Conservation (phyloP, 768 basidiomycete genomes). For the Omphalotus guepiniiformis region DNA sequence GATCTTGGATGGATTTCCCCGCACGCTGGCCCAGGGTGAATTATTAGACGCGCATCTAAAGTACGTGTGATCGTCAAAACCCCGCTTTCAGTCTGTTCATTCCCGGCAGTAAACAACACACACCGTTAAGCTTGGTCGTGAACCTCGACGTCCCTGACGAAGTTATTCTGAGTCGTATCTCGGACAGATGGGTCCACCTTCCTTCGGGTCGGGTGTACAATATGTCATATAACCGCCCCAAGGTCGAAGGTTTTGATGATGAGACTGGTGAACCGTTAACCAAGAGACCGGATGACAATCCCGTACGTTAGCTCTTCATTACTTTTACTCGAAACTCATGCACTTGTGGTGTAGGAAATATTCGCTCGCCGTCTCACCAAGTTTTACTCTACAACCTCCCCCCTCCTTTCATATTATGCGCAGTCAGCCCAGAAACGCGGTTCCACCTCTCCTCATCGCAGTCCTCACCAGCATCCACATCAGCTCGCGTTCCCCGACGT, state of each 20-base stretch:
- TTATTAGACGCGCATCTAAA: slow-evolving; percentile 73
- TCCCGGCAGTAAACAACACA: slow-evolving; percentile 47
- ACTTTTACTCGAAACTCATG: slow-evolving; percentile 7
- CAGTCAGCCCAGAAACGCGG: slow-evolving; percentile 25
- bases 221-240: slow-evolving; percentile 81
- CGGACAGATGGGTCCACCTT: slow-evolving; percentile 86
- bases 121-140: slow-evolving; percentile 74
- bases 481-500: slow-evolving; percentile 42
- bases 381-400: slow-evolving; percentile 79
- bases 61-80: slow-evolving; percentile 32
- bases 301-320: slow-evolving; percentile 46
- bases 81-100: slow-evolving; percentile 6
- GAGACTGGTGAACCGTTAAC: slow-evolving; percentile 82
- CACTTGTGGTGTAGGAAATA: slow-evolving; percentile 48
- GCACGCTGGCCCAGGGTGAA: slow-evolving; percentile 80
- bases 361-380: slow-evolving; percentile 71
- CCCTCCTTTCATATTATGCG: slow-evolving; percentile 71
- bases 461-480: slow-evolving; percentile 44
- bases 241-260: slow-evolving; percentile 77
- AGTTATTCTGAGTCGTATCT: slow-evolving; percentile 80
- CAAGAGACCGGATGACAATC: slow-evolving; percentile 87
- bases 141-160: slow-evolving; percentile 88
- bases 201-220: slow-evolving; percentile 91
- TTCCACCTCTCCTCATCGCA: slow-evolving; percentile 19
- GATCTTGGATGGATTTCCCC: slow-evolving; percentile 92